phyloP scores from a whole-genome alignment of 225 moss, liverwort and hornwort species.

The Rhytidiadelphus loreus region DNA sequence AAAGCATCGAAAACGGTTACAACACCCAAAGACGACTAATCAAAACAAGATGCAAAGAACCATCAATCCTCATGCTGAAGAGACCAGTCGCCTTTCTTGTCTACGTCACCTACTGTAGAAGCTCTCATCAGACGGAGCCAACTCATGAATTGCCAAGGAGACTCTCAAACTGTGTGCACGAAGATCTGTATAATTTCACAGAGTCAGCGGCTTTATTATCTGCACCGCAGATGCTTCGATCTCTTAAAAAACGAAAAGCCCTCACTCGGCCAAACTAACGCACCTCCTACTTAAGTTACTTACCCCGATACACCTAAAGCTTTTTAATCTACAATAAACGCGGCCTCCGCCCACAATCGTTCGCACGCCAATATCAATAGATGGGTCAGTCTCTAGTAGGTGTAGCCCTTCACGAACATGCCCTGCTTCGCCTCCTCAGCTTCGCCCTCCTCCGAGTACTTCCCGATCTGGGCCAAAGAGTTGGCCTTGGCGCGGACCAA shows the following conservation, averaged over 20 bases:
- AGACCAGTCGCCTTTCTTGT: neutral
- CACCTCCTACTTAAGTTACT: neutral
- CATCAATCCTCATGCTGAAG: neutral
- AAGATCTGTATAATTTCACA: neutral
- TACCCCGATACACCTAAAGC: neutral
- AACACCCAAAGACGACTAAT: no score
- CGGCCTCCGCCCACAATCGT: neutral
- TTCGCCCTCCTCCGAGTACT: constrained; percentile 36
- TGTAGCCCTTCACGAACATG: constrained; percentile 48
- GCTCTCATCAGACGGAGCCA: neutral
- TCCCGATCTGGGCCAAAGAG: constrained; percentile 42
- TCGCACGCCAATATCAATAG: neutral
- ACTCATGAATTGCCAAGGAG: neutral
- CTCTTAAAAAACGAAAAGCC: neutral
- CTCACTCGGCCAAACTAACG: constrained; percentile 3
- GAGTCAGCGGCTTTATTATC: constrained; percentile 10
- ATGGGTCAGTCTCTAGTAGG: constrained; percentile 3
- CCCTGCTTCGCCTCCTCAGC: constrained; percentile 47
- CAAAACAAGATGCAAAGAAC: neutral
- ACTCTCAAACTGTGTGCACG: neutral
- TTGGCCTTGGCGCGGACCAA: constrained; percentile 38
- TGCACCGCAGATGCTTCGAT: neutral
- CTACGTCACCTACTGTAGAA: neutral
- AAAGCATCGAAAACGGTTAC: no score
- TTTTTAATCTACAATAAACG: constrained; percentile 2